Conservation (phyloP, 2,329 filamentous ascomycete genomes). For the Exophiala mesophila region DNA sequence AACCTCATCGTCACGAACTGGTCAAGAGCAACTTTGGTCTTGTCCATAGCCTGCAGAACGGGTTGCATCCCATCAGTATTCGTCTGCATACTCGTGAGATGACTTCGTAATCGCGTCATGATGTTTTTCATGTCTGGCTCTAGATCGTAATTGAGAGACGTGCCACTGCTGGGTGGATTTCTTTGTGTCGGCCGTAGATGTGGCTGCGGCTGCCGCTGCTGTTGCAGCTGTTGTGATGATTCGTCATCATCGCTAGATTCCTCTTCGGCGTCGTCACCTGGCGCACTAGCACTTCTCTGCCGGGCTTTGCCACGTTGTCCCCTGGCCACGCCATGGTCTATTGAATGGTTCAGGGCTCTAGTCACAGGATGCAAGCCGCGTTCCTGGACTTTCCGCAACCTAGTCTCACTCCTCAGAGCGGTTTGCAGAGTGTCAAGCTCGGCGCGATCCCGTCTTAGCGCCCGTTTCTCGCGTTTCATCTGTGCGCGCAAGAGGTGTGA, state of each 20-base stretch:
- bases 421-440: conserved; percentile 40
- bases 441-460: conserved; percentile 37
- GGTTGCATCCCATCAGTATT: conserved; percentile 30
- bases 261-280: too few species aligned
- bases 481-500: conserved; percentile 38
- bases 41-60: conserved; percentile 14
- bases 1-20: conserved; percentile 10
- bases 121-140: conserved; percentile 36
- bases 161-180: not conserved
- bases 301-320: too few species aligned
- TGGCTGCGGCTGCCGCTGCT: conserved; percentile 7
- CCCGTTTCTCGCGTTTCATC: conserved; percentile 39
- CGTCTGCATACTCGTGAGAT: conserved; percentile 42
- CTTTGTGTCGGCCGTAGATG: not conserved
- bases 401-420: conserved; percentile 38
- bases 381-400: conserved; percentile 36
- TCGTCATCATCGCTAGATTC: too few species aligned
- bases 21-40: conserved; percentile 11
- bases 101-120: conserved; percentile 38
- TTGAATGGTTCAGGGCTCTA: too few species aligned
- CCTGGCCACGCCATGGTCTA: too few species aligned
- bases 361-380: conserved; percentile 28
- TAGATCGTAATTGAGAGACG: conserved; percentile 20
- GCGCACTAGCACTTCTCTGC: too few species aligned
- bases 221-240: not conserved